Conservation (phyloP, 139 green algal genomes). For the Chlamydomonas incerta region DNA sequence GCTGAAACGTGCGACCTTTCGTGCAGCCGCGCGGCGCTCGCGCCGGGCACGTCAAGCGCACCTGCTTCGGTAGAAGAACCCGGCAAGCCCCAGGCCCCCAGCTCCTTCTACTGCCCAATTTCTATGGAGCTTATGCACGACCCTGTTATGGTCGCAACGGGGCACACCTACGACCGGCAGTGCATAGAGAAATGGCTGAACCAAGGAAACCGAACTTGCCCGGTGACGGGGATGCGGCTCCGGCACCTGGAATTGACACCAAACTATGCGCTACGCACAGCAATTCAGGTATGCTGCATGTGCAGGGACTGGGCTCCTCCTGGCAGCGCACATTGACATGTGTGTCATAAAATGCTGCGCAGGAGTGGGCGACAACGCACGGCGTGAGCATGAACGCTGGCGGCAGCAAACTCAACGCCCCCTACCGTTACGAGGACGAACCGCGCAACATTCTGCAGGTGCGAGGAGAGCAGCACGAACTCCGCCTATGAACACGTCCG, state of each 20-base stretch:
- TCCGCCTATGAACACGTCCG: background rate
- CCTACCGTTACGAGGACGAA: slow-evolving; percentile 62
- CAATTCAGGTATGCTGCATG: slow-evolving; percentile 76
- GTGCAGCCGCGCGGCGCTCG: no score
- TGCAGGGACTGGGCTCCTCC: no score
- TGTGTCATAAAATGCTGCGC: background rate
- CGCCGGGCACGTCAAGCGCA: no score
- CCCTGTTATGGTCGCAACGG: slow-evolving; percentile 94
- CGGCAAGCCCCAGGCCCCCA: slow-evolving; percentile 51
- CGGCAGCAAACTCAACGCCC: slow-evolving; percentile 29
- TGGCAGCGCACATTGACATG: no score
- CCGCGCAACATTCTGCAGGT: slow-evolving; percentile 85
- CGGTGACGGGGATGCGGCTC: slow-evolving; percentile 90
- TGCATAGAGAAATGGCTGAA: slow-evolving; percentile 93
- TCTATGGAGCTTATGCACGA: slow-evolving; percentile 95
- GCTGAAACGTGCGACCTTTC: no score
- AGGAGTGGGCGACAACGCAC: slow-evolving; percentile 85
- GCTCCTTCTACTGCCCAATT: slow-evolving; percentile 88
- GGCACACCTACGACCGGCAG: slow-evolving; percentile 92
- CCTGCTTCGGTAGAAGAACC: no score
- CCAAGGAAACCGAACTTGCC: slow-evolving; percentile 91
- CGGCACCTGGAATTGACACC: slow-evolving; percentile 91
- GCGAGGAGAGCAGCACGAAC: no score
- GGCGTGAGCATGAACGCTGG: slow-evolving; percentile 61
- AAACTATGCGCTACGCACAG: slow-evolving; percentile 92